These are phyloP conservation scores for Hypoxylon cercidicola DNA, from an alignment of 495 filamentous ascomycete genomes.

Conservation along the genomic window DNA sequence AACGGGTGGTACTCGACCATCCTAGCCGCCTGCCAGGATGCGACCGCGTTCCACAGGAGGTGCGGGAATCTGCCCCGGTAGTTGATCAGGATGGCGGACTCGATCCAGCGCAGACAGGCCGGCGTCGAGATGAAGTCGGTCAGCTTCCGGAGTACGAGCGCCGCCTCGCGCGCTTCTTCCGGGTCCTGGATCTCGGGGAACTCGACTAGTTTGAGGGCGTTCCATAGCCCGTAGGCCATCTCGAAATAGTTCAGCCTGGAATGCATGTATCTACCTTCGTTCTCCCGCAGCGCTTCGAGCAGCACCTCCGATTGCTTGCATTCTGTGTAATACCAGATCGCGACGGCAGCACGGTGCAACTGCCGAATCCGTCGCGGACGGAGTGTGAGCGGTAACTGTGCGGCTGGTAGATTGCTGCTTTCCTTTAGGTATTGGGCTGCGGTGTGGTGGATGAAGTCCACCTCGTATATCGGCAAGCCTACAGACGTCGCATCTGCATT, in stretches of 20 bases:
- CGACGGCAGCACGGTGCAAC: constrained; percentile 28
- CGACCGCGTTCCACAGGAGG: constrained; percentile 37
- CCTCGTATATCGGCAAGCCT: constrained; percentile 22
- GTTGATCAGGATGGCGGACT: constrained; percentile 44
- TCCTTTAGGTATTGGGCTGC: constrained; percentile 39
- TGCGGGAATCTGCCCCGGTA: constrained; percentile 37
- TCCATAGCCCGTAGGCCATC: constrained; percentile 44
- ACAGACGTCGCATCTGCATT: constrained; percentile 3
- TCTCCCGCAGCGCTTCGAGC: constrained; percentile 16
- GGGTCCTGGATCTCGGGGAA: constrained; percentile 30
- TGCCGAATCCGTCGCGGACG: constrained; percentile 29
- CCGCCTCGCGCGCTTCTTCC: constrained; percentile 21
- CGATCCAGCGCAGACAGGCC: constrained; percentile 44
- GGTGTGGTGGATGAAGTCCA: constrained; percentile 42
- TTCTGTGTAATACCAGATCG: constrained; percentile 32
- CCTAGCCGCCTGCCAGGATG: constrained; percentile 19
- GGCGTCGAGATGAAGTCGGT: constrained; percentile 26
- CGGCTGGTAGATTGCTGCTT: constrained; percentile 18
- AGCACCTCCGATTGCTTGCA: constrained; percentile 17
- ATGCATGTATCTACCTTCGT: not conserved
- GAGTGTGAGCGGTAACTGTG: constrained; percentile 18
- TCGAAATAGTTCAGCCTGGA: constrained; percentile 37
- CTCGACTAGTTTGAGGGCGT: constrained; percentile 27
- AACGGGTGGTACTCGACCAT: constrained; percentile 6
- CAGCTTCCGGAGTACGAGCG: constrained; percentile 21